Evolutionary conservation across 495 filamentous ascomycete species (phyloP).

Genomic region (Trichoderma virens): DNA sequence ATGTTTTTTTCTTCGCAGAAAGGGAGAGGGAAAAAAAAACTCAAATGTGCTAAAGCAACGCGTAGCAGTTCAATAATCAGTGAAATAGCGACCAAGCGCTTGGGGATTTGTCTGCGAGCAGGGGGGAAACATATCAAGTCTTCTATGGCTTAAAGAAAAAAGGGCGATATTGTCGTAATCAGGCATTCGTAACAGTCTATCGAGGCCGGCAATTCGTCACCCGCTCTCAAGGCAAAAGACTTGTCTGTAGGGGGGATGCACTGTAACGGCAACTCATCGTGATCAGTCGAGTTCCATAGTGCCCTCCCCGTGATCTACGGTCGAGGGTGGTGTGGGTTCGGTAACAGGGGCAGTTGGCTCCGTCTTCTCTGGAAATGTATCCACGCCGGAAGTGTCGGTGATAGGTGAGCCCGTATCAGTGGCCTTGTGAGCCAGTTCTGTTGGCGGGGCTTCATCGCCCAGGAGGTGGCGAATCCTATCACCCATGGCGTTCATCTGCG

Average conservation of each 20-base stretch:
- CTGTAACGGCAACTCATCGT: not conserved
- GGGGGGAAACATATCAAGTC: not conserved
- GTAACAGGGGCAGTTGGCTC: conserved; percentile 13
- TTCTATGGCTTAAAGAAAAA: not conserved
- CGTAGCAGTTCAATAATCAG: not conserved
- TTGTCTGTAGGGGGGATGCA: not conserved
- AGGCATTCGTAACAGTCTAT: conserved; percentile 4
- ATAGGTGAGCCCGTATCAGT: not conserved
- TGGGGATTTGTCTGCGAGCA: not conserved
- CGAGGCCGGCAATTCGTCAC: not conserved
- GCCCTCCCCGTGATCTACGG: conserved; percentile 15
- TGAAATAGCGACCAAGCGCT: not conserved
- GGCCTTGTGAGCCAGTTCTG: not conserved
- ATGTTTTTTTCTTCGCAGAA: not conserved
- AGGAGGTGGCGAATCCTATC: conserved; percentile 25
- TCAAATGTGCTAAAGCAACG: not conserved
- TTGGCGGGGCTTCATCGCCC: conserved; percentile 29
- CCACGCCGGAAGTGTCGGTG: conserved; percentile 1
- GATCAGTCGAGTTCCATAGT: conserved; percentile 18
- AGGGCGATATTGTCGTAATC: not conserved
- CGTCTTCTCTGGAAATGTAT: conserved; percentile 8
- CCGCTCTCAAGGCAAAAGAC: not conserved
- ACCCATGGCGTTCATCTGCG: conserved; percentile 21
- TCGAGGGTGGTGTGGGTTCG: conserved; percentile 18
- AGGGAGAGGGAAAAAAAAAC: not conserved